A percentile compares a stretch with the other conserved stretches of the same genome.
Conservation (phyloP, 2,329 filamentous ascomycete species). For the Botrytis elliptica region DNA sequence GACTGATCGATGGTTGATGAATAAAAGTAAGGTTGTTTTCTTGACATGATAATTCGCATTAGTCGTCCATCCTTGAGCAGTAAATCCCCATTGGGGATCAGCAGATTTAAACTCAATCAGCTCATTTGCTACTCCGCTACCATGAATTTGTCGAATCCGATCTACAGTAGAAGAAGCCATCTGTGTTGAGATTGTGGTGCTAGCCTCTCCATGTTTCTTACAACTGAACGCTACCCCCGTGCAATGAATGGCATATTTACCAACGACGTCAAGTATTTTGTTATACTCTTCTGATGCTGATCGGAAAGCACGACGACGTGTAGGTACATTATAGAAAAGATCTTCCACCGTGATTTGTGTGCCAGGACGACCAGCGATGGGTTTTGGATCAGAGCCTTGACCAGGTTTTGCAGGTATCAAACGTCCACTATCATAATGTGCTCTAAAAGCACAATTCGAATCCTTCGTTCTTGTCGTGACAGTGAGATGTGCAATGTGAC, state of each 20-base stretch:
- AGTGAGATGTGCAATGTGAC: constrained; percentile 92
- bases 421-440: constrained; percentile 80
- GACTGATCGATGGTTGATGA: constrained; percentile 95
- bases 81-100: constrained; percentile 81
- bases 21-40: constrained; percentile 80
- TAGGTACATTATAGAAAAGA: constrained; percentile 94
- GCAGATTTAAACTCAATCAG: constrained; percentile 71
- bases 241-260: constrained; percentile 91
- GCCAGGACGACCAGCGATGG: constrained; percentile 80
- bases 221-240: constrained; percentile 90
- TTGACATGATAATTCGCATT: constrained; percentile 96
- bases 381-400: constrained; percentile 80
- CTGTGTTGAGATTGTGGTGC: constrained; percentile 77
- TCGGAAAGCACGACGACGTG: constrained; percentile 81
- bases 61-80: constrained; percentile 74
- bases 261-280: constrained; percentile 94
- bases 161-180: constrained; percentile 71
- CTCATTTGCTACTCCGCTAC: constrained; percentile 80
- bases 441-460: constrained; percentile 86
- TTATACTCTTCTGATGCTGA: constrained; percentile 94
- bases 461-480: constrained; percentile 92
- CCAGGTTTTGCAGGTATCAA: constrained; percentile 83
- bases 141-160: constrained; percentile 87
- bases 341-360: constrained; percentile 97
- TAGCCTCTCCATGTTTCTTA: constrained; percentile 91